Base-by-base conservation (phyloP, 2,329 filamentous ascomycete species). In the Sporothrix dimorphospora region DNA sequence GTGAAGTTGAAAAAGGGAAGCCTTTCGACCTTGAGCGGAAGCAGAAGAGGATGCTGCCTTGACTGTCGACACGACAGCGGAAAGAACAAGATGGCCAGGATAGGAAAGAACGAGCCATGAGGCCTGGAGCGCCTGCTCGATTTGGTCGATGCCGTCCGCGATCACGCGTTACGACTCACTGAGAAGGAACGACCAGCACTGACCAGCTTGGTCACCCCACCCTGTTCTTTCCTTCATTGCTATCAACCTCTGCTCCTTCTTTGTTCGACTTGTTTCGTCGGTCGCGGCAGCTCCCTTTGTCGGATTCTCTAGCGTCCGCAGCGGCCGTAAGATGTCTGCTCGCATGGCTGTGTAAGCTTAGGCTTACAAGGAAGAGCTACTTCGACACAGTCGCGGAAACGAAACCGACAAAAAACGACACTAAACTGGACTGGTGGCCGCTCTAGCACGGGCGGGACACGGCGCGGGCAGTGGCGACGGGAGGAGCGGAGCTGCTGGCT, bases 401-500 rank as follows among this genome's bases (percentile, higher is more conserved):
- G 12, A 42, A 40, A 42, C 40, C 4, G 9, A 49, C 8, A 19
- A 19, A 45, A 65, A 63, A 63, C 65, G 19, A 53, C 42, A 68
- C 45, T 67, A 67, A 38, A 34, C 19, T 21, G 24, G 63, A 49
- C 45, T 68, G 45, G 42, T 27, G 45, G 34, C 34, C 68, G 16
- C 42, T 24, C 40, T 53, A 70, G 40, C 45, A 38, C 69, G 55
- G 45, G 42, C 53, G 68, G 69, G 69, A 70, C 21, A 53, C 69
- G 69, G 69, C 55, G 68, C 68, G 69, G 63, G 63, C 63, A 49
- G 63, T 34, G 45, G 63, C 69, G 55, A 30, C 55, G 69, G 69
- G 42, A 70, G 19, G 55, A 63, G 69, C 69, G 69, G 69, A 63
- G 69, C 69, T 53, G 69, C 63, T 69, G 34, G 68, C 38, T 59